Evolutionary conservation across 176 grass and related monocot species (phyloP).

Genomic region (Urochloa ruziziensis): DNA sequence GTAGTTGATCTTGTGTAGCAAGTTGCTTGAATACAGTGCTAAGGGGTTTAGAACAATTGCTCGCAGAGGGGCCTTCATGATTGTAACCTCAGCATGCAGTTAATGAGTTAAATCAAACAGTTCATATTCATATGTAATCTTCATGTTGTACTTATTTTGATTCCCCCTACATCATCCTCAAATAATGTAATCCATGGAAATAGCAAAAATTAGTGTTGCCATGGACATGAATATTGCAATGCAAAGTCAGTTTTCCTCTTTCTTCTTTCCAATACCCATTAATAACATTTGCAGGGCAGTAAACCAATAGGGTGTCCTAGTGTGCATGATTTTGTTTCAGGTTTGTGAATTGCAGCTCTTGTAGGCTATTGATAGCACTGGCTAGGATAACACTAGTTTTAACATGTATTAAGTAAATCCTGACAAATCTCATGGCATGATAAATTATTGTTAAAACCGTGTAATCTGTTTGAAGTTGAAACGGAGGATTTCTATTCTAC

Average conservation of each 20-base stretch:
- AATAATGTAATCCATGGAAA: neutral
- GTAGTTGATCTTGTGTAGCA: slow-evolving; percentile 7
- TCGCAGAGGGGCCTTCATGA: neutral
- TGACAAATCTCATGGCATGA: neutral
- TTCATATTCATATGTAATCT: neutral
- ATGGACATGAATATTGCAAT: neutral
- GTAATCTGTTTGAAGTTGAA: neutral
- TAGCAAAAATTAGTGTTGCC: neutral
- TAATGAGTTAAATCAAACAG: neutral
- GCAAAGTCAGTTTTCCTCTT: neutral
- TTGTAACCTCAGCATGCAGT: neutral
- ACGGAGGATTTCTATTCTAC: neutral
- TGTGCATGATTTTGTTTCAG: neutral
- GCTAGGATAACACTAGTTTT: neutral
- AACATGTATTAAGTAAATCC: neutral
- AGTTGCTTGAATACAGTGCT: neutral
- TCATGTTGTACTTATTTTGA: neutral
- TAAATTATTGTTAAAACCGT: neutral
- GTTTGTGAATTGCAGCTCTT: neutral
- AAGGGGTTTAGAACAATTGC: neutral
- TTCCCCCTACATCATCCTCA: neutral
- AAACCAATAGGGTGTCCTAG: neutral
- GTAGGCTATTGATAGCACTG: neutral
- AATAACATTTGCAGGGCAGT: neutral
- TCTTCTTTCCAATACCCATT: neutral